These are phyloP conservation scores for Exophiala lecanii-corni DNA, from an alignment of 2,329 filamentous ascomycete species.

Conservation along the genomic window DNA sequence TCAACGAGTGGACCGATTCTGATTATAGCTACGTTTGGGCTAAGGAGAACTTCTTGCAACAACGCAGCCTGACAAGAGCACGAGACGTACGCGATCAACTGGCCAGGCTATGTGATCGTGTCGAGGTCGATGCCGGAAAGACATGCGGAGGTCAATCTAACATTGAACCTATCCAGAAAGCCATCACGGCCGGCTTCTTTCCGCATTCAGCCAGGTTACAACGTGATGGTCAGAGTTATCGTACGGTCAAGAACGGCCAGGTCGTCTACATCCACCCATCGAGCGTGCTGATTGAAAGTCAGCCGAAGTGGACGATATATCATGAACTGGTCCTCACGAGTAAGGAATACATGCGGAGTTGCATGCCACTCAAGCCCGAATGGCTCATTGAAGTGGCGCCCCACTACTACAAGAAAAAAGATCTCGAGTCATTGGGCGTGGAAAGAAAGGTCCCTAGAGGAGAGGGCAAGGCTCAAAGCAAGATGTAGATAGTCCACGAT, in stretches of 20 bases:
- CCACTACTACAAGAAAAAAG: constrained; percentile 90
- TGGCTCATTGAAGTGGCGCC: constrained; percentile 89
- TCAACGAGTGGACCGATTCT: constrained; percentile 89
- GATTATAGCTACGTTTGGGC: constrained; percentile 87
- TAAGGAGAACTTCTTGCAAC: constrained; percentile 89
- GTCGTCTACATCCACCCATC: constrained; percentile 90
- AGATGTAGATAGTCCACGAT: constrained; percentile 16
- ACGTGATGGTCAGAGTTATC: constrained; percentile 78
- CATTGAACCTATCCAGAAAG: constrained; percentile 74
- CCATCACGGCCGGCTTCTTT: constrained; percentile 89
- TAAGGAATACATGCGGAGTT: constrained; percentile 89
- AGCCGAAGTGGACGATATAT: constrained; percentile 81
- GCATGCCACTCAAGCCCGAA: constrained; percentile 75
- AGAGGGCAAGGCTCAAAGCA: constrained; percentile 36
- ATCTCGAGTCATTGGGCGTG: constrained; percentile 72
- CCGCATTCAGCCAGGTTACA: constrained; percentile 82
- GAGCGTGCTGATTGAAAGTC: constrained; percentile 65
- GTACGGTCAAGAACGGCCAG: constrained; percentile 84
- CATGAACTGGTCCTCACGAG: constrained; percentile 74
- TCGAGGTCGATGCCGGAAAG: constrained; percentile 70
- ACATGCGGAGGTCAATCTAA: constrained; percentile 60
- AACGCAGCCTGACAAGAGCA: constrained; percentile 80
- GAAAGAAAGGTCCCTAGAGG: constrained; percentile 71
- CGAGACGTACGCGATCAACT: constrained; percentile 91
- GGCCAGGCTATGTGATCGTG: constrained; percentile 83